Conservation (phyloP, 2,329 filamentous ascomycete species). For the Diaporthe sp. region DNA sequence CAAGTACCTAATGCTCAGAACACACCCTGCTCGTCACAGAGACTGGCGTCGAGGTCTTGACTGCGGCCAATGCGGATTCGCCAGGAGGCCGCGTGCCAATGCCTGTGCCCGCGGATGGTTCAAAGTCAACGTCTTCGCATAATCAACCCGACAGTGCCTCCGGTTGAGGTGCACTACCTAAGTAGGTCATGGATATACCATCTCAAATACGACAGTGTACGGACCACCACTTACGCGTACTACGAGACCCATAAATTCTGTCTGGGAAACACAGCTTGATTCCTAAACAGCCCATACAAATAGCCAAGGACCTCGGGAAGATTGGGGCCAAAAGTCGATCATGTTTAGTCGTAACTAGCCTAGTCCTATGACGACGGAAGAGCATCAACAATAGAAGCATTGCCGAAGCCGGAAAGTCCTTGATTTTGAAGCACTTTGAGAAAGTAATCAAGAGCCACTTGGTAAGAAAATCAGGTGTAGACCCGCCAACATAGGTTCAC, state of each 20-base stretch:
- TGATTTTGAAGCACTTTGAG: no score
- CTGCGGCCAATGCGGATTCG: slow-evolving; percentile 77
- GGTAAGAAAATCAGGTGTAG: no score
- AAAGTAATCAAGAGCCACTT: no score
- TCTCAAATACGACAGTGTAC: no score
- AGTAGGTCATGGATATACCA: no score
- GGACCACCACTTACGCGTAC: not conserved
- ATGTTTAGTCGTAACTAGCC: not conserved
- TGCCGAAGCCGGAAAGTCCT: no score
- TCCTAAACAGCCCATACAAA: no score
- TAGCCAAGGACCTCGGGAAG: no score
- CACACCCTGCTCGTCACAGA: slow-evolving; percentile 88
- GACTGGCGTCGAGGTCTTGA: slow-evolving; percentile 84
- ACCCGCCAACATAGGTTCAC: no score
- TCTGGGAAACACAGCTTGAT: no score
- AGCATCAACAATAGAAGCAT: no score
- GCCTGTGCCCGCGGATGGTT: slow-evolving; percentile 43
- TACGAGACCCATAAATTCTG: not conserved
- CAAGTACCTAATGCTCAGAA: slow-evolving; percentile 61
- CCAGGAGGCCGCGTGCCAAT: slow-evolving; percentile 80
- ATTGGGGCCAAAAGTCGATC: not conserved
- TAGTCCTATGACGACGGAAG: not conserved
- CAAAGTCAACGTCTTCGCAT: not conserved
- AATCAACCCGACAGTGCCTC: not conserved
- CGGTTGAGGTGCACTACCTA: no score